A percentile compares a stretch with the other conserved stretches of the same genome.
Evolutionary conservation across 2,329 filamentous ascomycete species (phyloP).

Genomic region (Aspergillus aculeatinus): DNA sequence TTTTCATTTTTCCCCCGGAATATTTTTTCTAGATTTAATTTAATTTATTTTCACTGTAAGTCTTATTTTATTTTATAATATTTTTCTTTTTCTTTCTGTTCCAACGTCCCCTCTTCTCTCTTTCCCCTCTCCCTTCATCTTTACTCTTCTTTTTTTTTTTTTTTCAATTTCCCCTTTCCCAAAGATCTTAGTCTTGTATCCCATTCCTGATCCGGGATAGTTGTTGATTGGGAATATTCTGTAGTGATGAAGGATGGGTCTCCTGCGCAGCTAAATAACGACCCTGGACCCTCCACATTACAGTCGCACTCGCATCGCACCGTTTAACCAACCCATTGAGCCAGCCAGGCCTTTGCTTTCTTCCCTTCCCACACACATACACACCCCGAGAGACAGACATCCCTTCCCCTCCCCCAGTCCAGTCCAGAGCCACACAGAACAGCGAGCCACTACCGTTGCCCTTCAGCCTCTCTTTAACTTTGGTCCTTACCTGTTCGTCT

Average conservation of each 20-base stretch:
- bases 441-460: slow-evolving; percentile 25
- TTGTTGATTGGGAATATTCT: slow-evolving; percentile 16
- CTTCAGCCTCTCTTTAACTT: slow-evolving; percentile 27
- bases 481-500: slow-evolving; percentile 18
- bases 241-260: slow-evolving; percentile 28
- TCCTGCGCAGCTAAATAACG: slow-evolving; percentile 40
- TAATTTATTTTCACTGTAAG: background rate
- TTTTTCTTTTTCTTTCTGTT: slow-evolving; percentile 13
- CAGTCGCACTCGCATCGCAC: slow-evolving; percentile 25
- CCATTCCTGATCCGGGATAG: slow-evolving; percentile 19
- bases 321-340: slow-evolving; percentile 21
- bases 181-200: slow-evolving; percentile 6
- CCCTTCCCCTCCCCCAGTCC: slow-evolving; percentile 11
- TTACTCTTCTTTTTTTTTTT: background rate
- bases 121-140: slow-evolving; percentile 9
- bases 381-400: background rate
- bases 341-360: slow-evolving; percentile 6
- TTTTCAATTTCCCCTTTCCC: background rate
- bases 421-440: slow-evolving; percentile 27
- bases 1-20: background rate
- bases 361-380: slow-evolving; percentile 11
- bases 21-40: slow-evolving; percentile 16
- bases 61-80: slow-evolving; percentile 12
- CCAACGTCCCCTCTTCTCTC: slow-evolving; percentile 15
- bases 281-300: slow-evolving; percentile 41